A percentile compares a stretch with the other conserved stretches of the same genome.
These are phyloP conservation scores for Sporothrix mexicana DNA, from an alignment of 2,329 filamentous ascomycete species.

Conservation along the genomic window DNA sequence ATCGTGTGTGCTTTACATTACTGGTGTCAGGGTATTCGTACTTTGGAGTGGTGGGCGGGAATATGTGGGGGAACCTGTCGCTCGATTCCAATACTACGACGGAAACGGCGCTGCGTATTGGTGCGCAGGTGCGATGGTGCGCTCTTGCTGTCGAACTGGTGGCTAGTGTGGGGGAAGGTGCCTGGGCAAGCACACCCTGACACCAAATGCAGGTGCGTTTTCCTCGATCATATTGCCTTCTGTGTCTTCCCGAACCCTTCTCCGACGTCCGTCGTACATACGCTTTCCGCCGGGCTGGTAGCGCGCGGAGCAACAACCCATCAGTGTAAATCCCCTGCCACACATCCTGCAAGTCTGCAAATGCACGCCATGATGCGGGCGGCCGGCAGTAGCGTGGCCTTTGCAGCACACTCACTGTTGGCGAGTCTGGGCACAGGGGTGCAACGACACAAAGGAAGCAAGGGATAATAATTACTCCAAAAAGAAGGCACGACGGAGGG, in stretches of 20 bases:
- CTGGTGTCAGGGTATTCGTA: background rate
- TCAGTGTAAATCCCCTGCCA: background rate
- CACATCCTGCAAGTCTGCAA: conserved; percentile 2
- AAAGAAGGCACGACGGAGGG: background rate
- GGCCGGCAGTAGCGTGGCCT: conserved; percentile 20
- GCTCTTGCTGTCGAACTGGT: background rate
- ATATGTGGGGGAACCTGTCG: background rate
- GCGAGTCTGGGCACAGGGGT: background rate
- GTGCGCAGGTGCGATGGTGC: background rate
- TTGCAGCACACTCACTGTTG: background rate
- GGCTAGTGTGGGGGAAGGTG: conserved; percentile 6
- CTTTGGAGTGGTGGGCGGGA: background rate
- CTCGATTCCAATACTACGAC: background rate
- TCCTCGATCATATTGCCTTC: too few relatives aligned
- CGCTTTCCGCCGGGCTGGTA: conserved; percentile 22
- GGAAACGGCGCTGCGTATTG: background rate
- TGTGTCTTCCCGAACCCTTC: background rate
- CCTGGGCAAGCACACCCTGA: too few relatives aligned
- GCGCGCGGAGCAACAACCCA: background rate
- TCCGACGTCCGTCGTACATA: conserved; percentile 35
- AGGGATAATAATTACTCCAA: conserved; percentile 20
- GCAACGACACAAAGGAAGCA: background rate
- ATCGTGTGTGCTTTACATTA: background rate
- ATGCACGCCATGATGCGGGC: conserved; percentile 24
- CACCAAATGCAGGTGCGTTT: too few relatives aligned